Evolutionary conservation across 2,329 filamentous ascomycete species (phyloP), one percentile per base, ranked within the genome.

Genomic region (Zelopaecilomyces penicillatus): DNA sequence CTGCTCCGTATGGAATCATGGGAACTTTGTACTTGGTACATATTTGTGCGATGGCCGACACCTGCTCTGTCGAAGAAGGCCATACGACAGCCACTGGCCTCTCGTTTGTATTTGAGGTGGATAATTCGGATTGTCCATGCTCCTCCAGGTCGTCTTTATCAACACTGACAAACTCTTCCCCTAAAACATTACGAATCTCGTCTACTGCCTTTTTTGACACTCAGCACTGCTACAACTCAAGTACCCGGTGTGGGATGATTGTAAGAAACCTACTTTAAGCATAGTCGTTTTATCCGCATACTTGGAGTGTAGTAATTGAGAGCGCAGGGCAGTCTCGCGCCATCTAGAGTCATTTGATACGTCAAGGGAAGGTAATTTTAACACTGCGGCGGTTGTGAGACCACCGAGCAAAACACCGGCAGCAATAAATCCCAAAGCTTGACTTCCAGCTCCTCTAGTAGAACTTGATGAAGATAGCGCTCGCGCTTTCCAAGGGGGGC

Each of bases 1-100:
- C 86, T 5, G 86, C 87, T 3, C 82, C 85, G 57, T 85, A 89
- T 1, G 81, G 80, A 1, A 85, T 85, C 72, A 87, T 85, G 4
- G 83, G 83, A 39, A 87, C 75, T 31, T 66, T 74, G 59, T 79
- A 73, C 50, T 73, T 75, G 56, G 73, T 66, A 59, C 83, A 87
- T 29, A 82, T 66, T 52, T 71, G 73, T 4, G 80, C 82, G 45
- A 87, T 78, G 33, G 67, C 58, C 0, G 75, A 77, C 3, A 87
- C 83, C 12, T 87, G 74, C 45, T 79, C 74, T 0, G 83, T 87
- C 1, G 68, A 74, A 30, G 67, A 71, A 0, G 83, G 83, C 50
- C 82, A 82, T 2, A 77, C 77, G 6, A 87, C 71, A 1, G 82
- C 81, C 5, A 83, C 74, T 0, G 83, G 80, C 1, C 83, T 66